phyloP scores from a whole-genome alignment of 75 land plant genomes.

The Azolla pinnata region DNA sequence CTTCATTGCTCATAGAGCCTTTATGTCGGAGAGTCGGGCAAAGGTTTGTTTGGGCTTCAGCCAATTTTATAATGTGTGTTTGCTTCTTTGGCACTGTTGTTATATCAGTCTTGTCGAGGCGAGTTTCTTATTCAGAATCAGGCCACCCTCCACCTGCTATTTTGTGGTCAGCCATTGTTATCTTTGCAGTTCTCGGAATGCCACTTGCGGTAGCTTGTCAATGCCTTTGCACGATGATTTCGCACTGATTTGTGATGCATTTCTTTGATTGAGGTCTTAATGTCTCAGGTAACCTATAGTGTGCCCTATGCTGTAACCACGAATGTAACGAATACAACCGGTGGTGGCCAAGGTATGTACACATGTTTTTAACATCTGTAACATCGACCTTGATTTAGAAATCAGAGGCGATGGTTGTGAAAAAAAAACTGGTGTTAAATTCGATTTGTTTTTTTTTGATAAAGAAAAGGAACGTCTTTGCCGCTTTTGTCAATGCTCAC shows the following conservation, averaged over 20 bases:
- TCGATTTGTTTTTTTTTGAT: no score
- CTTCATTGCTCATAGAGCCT: conserved; percentile 11
- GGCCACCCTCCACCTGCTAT: conserved; percentile 9
- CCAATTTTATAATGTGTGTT: conserved; percentile 56
- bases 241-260: not conserved
- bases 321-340: conserved; percentile 49
- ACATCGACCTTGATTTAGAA: not conserved
- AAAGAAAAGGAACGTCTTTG: no score
- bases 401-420: no score
- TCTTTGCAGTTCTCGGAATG: conserved; percentile 15
- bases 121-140: not conserved
- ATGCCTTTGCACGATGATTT: no score
- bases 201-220: conserved; percentile 21
- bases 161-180: not conserved
- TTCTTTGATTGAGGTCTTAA: not conserved
- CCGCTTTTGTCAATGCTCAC: no score
- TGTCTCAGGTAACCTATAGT: conserved; percentile 75
- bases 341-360: conserved; percentile 74
- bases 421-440: no score
- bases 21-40: conserved; percentile 10
- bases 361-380: conserved; percentile 4
- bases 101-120: conserved; percentile 8
- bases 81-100: conserved; percentile 36
- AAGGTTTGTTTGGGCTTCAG: conserved; percentile 72
- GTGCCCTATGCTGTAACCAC: conserved; percentile 86